Conservation (phyloP, 257 asterid genomes). For the Agastache rugosa region DNA sequence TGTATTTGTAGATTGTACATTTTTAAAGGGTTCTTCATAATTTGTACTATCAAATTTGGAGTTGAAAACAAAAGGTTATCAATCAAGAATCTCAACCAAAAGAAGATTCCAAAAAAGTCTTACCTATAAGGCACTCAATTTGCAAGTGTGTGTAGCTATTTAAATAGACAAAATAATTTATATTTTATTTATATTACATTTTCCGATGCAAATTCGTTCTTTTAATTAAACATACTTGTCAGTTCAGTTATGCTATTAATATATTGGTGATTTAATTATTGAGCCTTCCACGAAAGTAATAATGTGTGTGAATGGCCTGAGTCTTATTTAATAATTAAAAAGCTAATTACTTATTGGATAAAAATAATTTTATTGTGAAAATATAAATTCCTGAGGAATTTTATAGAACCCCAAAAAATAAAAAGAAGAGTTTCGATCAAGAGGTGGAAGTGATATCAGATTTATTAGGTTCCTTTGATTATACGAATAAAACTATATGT, state of each 20-base stretch:
- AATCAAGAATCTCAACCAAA: constrained; percentile 2
- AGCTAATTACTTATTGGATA: not conserved
- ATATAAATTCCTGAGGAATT: not conserved
- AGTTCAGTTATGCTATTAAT: too few species aligned
- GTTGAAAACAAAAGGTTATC: too few species aligned
- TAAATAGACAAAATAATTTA: not conserved
- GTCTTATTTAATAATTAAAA: too few species aligned
- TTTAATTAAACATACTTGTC: not conserved
- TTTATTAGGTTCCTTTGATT: not conserved
- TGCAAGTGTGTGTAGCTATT: not conserved
- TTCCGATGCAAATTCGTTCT: not conserved
- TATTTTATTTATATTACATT: not conserved
- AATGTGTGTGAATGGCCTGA: not conserved
- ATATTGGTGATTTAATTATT: not conserved
- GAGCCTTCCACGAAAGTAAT: not conserved
- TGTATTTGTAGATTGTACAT: too few species aligned
- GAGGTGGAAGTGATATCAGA: not conserved
- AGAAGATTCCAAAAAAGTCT: constrained; percentile 4
- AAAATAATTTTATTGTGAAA: not conserved
- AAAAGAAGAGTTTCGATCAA: too few species aligned
- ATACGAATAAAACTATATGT: not conserved
- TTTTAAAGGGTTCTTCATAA: too few species aligned
- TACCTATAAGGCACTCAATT: constrained; percentile 2
- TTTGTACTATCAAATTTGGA: too few species aligned
- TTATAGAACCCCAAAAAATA: not conserved